These are phyloP conservation scores for Poa pratensis DNA, from an alignment of 176 grass and related monocot species.

Conservation along the genomic window DNA sequence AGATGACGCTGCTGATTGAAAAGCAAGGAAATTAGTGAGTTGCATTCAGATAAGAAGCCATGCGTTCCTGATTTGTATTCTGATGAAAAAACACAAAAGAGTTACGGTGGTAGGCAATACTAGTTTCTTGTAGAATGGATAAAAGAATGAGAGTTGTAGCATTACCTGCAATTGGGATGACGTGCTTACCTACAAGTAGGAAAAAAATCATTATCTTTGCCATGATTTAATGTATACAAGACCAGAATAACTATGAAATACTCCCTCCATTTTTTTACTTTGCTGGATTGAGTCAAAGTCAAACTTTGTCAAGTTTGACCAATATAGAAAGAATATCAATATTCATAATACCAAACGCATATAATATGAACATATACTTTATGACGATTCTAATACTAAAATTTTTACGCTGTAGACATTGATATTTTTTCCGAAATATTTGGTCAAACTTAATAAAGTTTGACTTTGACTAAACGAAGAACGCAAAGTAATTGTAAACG, in stretches of 20 bases:
- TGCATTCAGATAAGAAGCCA: not conserved
- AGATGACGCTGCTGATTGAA: not conserved
- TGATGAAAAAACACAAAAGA: not conserved
- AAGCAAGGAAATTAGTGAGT: not conserved
- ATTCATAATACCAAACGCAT: too few species aligned
- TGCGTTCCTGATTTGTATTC: not conserved
- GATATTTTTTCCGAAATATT: too few species aligned
- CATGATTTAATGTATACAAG: not conserved
- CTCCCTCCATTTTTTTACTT: too few species aligned
- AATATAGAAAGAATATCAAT: too few species aligned
- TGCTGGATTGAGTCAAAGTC: too few species aligned
- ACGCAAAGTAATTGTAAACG: too few species aligned
- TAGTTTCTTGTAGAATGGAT: not conserved
- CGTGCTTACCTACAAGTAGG: not conserved
- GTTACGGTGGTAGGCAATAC: not conserved
- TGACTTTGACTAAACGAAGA: too few species aligned
- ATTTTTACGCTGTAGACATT: too few species aligned
- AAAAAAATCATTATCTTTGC: not conserved
- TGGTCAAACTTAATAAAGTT: too few species aligned
- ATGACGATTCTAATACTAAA: too few species aligned
- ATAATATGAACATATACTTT: too few species aligned
- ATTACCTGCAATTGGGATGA: constrained; percentile 10
- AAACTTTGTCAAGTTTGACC: too few species aligned
- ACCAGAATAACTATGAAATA: not conserved
- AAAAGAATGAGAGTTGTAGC: not conserved